These are phyloP conservation scores for Pilobolus umbonatus DNA, from an alignment of 192 early-diverging fungal genomes.

Conservation along the genomic window DNA sequence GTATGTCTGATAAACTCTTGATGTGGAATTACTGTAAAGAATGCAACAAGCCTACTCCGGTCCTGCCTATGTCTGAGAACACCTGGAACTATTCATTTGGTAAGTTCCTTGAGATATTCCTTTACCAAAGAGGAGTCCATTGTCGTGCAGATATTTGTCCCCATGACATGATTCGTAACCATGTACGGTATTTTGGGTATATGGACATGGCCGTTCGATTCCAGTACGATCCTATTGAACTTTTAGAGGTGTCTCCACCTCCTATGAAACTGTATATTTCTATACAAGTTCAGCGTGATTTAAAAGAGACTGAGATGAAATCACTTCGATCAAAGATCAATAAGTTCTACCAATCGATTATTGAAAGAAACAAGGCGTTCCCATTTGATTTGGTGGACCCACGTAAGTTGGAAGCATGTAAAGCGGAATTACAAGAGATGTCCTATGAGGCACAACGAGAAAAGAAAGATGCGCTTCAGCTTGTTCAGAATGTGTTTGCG, in stretches of 20 bases:
- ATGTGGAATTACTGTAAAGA: constrained; percentile 89
- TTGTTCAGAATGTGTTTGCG: constrained; percentile 78
- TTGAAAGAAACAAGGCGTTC: constrained; percentile 74
- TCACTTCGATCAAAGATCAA: constrained; percentile 63
- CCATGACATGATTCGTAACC: constrained; percentile 79
- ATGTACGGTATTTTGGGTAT: constrained; percentile 80
- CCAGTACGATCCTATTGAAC: constrained; percentile 64
- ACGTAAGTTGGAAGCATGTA: constrained; percentile 64
- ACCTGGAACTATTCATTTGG: constrained; percentile 96
- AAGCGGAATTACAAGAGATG: constrained; percentile 66
- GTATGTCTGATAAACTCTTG: constrained; percentile 69
- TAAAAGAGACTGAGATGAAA: constrained; percentile 75
- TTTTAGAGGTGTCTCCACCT: constrained; percentile 71
- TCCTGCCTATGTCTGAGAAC: constrained; percentile 75
- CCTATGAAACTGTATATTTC: constrained; percentile 60
- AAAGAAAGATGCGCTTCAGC: constrained; percentile 77
- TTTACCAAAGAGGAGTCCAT: constrained; percentile 68
- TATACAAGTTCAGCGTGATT: constrained; percentile 54
- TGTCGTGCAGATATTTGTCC: constrained; percentile 70
- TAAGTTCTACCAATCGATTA: constrained; percentile 83
- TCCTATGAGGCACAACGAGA: constrained; percentile 66
- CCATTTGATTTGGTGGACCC: constrained; percentile 73
- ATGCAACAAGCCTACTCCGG: constrained; percentile 67
- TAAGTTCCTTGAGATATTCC: constrained; percentile 90
- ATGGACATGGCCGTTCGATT: constrained; percentile 76